These are phyloP conservation scores for Termitomyces sp. DNA, from an alignment of 768 basidiomycete species.

Conservation along the genomic window DNA sequence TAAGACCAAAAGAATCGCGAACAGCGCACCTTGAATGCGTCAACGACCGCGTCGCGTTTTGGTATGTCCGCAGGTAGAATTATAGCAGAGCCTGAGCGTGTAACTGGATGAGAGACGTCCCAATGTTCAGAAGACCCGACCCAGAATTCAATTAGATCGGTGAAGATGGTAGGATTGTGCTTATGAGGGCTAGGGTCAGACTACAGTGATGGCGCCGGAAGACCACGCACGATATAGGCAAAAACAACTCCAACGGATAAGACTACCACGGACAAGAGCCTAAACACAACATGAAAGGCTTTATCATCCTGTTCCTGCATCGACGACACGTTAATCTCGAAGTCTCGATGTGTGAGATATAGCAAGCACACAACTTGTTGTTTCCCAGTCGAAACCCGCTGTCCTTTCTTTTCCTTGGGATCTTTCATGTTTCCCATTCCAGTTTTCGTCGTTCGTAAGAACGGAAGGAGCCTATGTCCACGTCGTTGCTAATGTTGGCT, in stretches of 20 bases:
- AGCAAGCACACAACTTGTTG: constrained; percentile 2
- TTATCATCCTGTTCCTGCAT: neutral
- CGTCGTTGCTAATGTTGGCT: neutral
- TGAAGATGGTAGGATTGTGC: constrained; percentile 16
- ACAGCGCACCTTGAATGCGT: constrained; percentile 69
- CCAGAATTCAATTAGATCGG: constrained; percentile 29
- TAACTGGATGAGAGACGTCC: constrained; percentile 16
- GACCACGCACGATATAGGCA: constrained; percentile 8
- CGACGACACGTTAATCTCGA: neutral
- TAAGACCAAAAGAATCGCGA: neutral
- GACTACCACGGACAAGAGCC: constrained; percentile 3
- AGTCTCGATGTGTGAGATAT: too few species aligned
- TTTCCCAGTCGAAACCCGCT: neutral
- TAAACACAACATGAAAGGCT: neutral
- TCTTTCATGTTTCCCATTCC: constrained; percentile 3
- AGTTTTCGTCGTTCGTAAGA: neutral
- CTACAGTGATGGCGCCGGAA: neutral
- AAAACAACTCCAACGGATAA: constrained; percentile 8
- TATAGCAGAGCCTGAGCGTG: constrained; percentile 16
- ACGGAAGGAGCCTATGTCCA: neutral
- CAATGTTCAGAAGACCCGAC: constrained; percentile 40
- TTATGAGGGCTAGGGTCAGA: neutral
- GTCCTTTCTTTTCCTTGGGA: constrained; percentile 10
- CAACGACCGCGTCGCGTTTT: constrained; percentile 68
- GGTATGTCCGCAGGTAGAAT: constrained; percentile 48